Percentiles rank a stretch among this genome's conserved stretches.
phyloP scores from a whole-genome alignment of 306 rosid species.

The Senna tora region DNA sequence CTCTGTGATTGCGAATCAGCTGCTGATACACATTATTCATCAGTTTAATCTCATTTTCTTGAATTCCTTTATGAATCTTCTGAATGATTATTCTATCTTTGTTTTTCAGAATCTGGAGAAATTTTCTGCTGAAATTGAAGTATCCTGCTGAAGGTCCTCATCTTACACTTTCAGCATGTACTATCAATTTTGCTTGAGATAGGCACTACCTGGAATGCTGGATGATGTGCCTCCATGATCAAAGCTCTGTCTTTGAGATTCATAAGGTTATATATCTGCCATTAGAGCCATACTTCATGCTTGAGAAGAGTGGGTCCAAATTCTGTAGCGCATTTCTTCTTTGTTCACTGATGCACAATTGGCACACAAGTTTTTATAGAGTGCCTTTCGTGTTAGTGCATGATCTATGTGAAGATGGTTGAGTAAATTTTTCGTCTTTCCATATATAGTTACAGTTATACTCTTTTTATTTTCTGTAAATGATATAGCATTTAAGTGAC shows the following conservation, averaged over 20 bases:
- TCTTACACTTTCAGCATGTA: constrained; percentile 9
- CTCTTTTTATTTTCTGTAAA: background rate
- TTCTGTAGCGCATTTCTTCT: constrained; percentile 28
- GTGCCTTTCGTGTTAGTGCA: constrained; percentile 44
- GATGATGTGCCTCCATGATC: constrained; percentile 47
- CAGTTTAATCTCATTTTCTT: background rate
- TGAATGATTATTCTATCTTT: constrained; percentile 25
- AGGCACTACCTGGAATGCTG: constrained; percentile 59
- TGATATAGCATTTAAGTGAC: constrained; percentile 25
- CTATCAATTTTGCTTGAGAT: constrained; percentile 25
- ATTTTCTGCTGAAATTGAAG: constrained; percentile 27
- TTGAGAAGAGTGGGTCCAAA: constrained; percentile 36
- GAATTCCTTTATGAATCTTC: background rate
- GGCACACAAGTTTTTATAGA: constrained; percentile 38
- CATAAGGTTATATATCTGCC: constrained; percentile 38
- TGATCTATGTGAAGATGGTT: constrained; percentile 54
- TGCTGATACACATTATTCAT: background rate
- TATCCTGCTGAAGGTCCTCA: constrained; percentile 35
- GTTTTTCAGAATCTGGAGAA: constrained; percentile 32
- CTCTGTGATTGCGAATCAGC: background rate
- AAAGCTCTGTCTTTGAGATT: constrained; percentile 43
- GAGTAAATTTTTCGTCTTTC: constrained; percentile 25
- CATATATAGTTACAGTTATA: background rate
- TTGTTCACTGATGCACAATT: constrained; percentile 36
- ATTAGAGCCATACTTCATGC: constrained; percentile 35